These are phyloP conservation scores for Penicillium longicatenatum DNA, from an alignment of 495 filamentous ascomycete species.

Conservation along the genomic window DNA sequence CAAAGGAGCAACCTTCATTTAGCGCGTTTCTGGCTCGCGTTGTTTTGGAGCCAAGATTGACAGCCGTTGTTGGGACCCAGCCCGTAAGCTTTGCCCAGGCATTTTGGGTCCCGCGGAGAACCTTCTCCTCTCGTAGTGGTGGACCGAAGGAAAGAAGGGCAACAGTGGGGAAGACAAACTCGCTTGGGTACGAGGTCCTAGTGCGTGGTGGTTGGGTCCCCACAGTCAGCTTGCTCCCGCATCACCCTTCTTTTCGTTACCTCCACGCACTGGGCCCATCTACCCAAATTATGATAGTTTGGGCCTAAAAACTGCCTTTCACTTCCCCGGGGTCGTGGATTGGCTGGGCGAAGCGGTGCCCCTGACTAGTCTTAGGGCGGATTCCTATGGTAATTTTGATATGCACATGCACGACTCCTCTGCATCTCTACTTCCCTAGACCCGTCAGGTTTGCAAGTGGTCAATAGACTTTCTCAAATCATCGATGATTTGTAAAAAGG, in stretches of 20 bases:
- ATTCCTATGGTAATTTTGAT: slow-evolving; percentile 3
- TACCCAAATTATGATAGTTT: background rate
- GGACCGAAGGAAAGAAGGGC: background rate
- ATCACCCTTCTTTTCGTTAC: background rate
- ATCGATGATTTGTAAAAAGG: too few species aligned
- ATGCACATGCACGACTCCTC: slow-evolving; percentile 1
- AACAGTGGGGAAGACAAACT: background rate
- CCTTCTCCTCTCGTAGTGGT: slow-evolving; percentile 9
- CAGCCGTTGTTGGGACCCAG: slow-evolving; percentile 28
- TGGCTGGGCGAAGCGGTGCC: slow-evolving; percentile 16
- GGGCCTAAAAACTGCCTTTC: slow-evolving; percentile 10
- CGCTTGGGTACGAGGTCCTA: background rate
- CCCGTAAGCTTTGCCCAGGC: slow-evolving; percentile 20
- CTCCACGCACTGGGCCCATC: slow-evolving; percentile 6
- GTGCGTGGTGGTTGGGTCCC: background rate
- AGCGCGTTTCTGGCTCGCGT: slow-evolving; percentile 17
- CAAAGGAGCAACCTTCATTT: slow-evolving; percentile 15
- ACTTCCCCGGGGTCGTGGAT: slow-evolving; percentile 16
- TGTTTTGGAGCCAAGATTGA: slow-evolving; percentile 20
- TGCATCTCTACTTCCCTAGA: background rate
- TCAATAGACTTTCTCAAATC: background rate
- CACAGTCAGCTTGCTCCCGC: too few species aligned
- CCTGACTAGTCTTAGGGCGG: slow-evolving; percentile 22
- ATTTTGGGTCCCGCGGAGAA: slow-evolving; percentile 11
- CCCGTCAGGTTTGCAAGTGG: background rate